Base-by-base conservation (phyloP, 2,329 filamentous ascomycete species). In the Ophiocordyceps camponoti-rufipedis region DNA sequence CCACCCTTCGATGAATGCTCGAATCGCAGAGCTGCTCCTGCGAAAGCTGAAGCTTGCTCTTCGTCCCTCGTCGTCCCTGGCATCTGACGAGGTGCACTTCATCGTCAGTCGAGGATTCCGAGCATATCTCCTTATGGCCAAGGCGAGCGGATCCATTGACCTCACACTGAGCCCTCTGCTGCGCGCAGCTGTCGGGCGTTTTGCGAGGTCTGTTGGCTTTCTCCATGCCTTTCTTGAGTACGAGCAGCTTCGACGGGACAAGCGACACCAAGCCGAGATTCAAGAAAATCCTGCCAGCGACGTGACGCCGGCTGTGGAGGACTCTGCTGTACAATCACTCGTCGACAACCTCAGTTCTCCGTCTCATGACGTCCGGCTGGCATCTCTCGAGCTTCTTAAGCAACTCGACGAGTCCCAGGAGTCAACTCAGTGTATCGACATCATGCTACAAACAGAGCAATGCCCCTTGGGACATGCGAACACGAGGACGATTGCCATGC, bases 371-470 rank as follows among this genome's bases (percentile, higher is more conserved):
- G 67, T 94, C 44, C 76, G 89, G 39, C 66, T 85, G 10, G 72
- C 75, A 9, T 86, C 84, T 18, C 63, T 98, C 39, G 75, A 78
- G 48, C 68, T 95, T 28, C 64, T 96, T 12, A 71, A 75, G 40
- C 67, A 75, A 33, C 62, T 91, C 14, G 68, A 51, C 31, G 46
- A 51, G 16, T 41, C 45, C 4, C 46, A 54, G 5, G 56, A 56
- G n/a, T 49, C 52, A 5, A 46, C 50, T 2, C 53, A 56, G 18
- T 53, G 53, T 28, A 45, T 64, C 16, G 57, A 62, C 3, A 57
- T 78, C 7, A 89, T 94, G 63, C 70, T 88, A 14, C 74, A 85
- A 50, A 78, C 88, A 14, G 88, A 96, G 59, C 74, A 86, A 50
- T 85, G 80, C 6, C 79, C 85, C 0, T 63, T 94, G n/a, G 76